These are phyloP conservation scores for Simmondsia chinensis DNA, from an alignment of 148 eudicot genomes.

Conservation along the genomic window DNA sequence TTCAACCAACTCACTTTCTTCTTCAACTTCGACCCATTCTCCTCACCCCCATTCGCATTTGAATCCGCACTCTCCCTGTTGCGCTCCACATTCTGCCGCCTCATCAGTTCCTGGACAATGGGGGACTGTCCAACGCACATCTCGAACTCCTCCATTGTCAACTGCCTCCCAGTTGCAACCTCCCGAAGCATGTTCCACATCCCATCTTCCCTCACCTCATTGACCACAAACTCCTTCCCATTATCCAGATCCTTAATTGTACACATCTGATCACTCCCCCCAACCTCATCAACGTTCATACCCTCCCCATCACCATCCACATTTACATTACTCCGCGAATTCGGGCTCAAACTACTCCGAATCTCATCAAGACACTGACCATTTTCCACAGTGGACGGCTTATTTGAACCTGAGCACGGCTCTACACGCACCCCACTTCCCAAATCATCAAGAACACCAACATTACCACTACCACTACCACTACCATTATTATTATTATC, in stretches of 20 bases:
- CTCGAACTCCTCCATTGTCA: conserved; percentile 95
- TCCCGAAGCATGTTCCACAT: conserved; percentile 72
- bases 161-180: conserved; percentile 81
- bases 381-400: no score
- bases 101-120: conserved; percentile 87
- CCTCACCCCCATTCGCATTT: conserved; percentile 30
- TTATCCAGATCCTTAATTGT: conserved; percentile 81
- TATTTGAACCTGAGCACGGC: conserved; percentile 15
- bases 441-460: conserved; percentile 20
- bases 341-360: no score
- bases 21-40: conserved; percentile 46
- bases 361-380: no score
- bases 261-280: conserved; percentile 28
- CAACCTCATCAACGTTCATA: conserved; percentile 19
- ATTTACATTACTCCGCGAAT: no score
- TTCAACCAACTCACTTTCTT: conserved; percentile 79
- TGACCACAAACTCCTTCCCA: conserved; percentile 93
- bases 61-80: conserved; percentile 22
- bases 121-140: conserved; percentile 89
- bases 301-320: conserved; percentile 9
- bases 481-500: no score
- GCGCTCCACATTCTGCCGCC: conserved; percentile 88
- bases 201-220: conserved; percentile 86
- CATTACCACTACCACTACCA: conserved; percentile 7
- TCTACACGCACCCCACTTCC: conserved; percentile 17